Evolutionary conservation across 1,139 yeast genomes (phyloP), one percentile per base, ranked within the genome.

Genomic region (Protomyces gravidus): DNA sequence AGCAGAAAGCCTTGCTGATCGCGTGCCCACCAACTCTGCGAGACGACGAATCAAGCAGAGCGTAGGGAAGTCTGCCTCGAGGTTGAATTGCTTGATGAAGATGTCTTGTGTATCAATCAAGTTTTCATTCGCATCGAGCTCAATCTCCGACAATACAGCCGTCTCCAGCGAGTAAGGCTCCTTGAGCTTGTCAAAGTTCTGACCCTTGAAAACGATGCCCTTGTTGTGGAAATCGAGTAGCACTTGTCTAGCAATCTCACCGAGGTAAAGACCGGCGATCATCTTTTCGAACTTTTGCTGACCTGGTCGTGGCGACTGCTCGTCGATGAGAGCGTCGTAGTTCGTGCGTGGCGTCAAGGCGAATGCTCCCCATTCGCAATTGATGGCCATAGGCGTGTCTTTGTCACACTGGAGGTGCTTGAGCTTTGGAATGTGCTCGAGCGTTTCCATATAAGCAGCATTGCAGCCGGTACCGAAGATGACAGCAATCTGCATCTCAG

Each of bases 391-490:
- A 65, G 84, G 83, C 33, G 88, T 80, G 48, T 80, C 81, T 13
- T 72, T 74, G 48, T 78, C 72, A 66, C 89, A 80, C 69, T 89
- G 96, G 62, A 75, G 76, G 61, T 95, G 96, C 68, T 83, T 83
- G 67, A 92, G 80, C 77, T 92, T 92, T 65, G 94, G 94, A 70
- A 92, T 84, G 68, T 83, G 82, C 61, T 77, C 73, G 61, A 84
- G 85, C 46, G 76, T 76, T 68, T 92, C 98, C 74, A 83, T 92
- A 78, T 92, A 92, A 59, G 98, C 97, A 71, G 79, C 67, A 73
- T 92, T 92, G 77, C 95, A 89, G 65, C 98, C 98, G 61, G 98
- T 92, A 70, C 98, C 98, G 71, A 89, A 92, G 68, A 92, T 92
- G 70, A 89, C 82, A 63, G 97, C 98, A 94, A 90, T 86, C 73